phyloP scores from a whole-genome alignment of 2,329 filamentous ascomycete species.

The Aaosphaeria pasadenensis region DNA sequence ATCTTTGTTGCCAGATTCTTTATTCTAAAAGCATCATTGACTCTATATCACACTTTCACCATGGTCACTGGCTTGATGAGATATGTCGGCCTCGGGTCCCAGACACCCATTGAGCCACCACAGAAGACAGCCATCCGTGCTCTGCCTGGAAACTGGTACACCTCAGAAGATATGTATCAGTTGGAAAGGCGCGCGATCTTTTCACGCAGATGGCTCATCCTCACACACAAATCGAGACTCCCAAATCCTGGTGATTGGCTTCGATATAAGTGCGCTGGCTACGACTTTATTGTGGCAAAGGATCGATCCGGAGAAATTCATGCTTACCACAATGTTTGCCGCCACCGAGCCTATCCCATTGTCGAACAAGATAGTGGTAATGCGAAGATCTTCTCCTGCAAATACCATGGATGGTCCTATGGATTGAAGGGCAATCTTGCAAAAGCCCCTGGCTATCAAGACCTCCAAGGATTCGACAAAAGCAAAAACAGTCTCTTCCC shows the following conservation, averaged over 20 bases:
- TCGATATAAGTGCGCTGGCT: conserved; percentile 45
- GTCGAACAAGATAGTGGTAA: conserved; percentile 37
- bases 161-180: conserved; percentile 43
- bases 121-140: conserved; percentile 33
- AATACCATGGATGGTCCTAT: conserved; percentile 49
- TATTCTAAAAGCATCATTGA: too few relatives aligned
- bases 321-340: conserved; percentile 46
- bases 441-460: conserved; percentile 44
- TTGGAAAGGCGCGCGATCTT: conserved; percentile 51
- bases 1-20: too few relatives aligned
- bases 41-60: neutral
- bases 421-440: conserved; percentile 41
- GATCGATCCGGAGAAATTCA: conserved; percentile 38
- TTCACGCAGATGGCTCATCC: conserved; percentile 56
- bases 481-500: conserved; percentile 33
- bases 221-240: conserved; percentile 53
- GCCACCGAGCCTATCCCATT: conserved; percentile 45
- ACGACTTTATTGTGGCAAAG: conserved; percentile 40
- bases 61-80: neutral
- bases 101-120: neutral
- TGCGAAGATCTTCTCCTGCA: conserved; percentile 41
- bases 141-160: conserved; percentile 41
- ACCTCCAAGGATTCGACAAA: conserved; percentile 40
- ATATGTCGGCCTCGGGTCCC: neutral
- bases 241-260: conserved; percentile 56